phyloP scores from a whole-genome alignment of 345 rosid genomes.

The Populus nigra region DNA sequence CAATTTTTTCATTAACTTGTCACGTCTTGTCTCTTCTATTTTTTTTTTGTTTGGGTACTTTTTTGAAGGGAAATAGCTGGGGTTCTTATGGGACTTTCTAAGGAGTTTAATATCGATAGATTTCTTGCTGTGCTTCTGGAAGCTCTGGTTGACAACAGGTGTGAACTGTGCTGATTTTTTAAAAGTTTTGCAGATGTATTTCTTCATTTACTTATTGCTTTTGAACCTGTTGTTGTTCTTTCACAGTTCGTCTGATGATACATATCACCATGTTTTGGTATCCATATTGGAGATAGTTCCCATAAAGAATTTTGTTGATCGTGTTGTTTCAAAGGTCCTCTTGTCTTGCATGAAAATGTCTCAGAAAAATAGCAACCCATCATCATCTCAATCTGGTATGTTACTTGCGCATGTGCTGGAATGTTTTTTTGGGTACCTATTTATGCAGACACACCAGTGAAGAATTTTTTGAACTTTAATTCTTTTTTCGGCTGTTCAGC shows the following conservation, averaged over 20 bases:
- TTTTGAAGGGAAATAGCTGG: conserved; percentile 57
- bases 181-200: neutral
- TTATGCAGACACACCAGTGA: no score
- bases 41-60: conserved; percentile 11
- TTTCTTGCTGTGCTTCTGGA: conserved; percentile 64
- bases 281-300: conserved; percentile 71
- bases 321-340: conserved; percentile 58
- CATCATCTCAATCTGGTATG: conserved; percentile 55
- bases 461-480: no score
- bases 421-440: no score
- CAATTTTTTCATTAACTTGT: neutral
- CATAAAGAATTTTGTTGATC: conserved; percentile 45
- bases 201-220: conserved; percentile 7
- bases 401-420: neutral
- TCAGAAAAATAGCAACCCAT: conserved; percentile 41
- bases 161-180: conserved; percentile 18
- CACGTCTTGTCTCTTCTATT: neutral
- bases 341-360: conserved; percentile 56
- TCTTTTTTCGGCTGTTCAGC: no score
- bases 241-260: conserved; percentile 68
- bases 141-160: conserved; percentile 72
- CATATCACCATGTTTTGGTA: conserved; percentile 43
- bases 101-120: conserved; percentile 69
- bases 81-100: conserved; percentile 59
- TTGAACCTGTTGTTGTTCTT: conserved; percentile 21